These are phyloP conservation scores for Suillus weaverae DNA, from an alignment of 768 basidiomycete species.

Conservation along the genomic window DNA sequence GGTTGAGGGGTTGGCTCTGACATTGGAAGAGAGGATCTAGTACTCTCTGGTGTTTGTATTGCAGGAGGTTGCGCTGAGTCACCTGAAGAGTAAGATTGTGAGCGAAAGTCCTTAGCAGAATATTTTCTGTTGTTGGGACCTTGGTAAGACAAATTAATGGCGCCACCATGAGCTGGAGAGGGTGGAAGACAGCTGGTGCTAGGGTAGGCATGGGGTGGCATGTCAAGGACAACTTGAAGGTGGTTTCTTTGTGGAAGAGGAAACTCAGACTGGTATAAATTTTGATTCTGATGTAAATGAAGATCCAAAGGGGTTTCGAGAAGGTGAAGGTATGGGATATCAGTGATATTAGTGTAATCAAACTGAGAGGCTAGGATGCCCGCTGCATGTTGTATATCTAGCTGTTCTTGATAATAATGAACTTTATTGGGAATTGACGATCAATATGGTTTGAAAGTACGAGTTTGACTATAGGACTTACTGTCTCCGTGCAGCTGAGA, in stretches of 20 bases:
- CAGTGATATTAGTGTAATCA: conserved; percentile 45
- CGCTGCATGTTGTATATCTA: conserved; percentile 49
- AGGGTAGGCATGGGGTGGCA: conserved; percentile 40
- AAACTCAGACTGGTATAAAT: conserved; percentile 45
- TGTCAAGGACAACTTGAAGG: conserved; percentile 44
- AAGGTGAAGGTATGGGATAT: conserved; percentile 39
- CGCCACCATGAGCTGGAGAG: conserved; percentile 22
- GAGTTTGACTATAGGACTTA: conserved; percentile 50
- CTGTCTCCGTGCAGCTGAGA: conserved; percentile 50
- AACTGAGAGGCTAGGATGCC: conserved; percentile 52
- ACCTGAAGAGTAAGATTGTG: conserved; percentile 39
- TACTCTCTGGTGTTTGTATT: conserved; percentile 21
- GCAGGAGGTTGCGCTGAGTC: conserved; percentile 24
- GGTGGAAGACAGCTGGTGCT: conserved; percentile 45
- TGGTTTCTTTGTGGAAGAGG: conserved; percentile 47
- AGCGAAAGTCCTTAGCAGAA: conserved; percentile 39
- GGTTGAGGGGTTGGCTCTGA: conserved; percentile 47
- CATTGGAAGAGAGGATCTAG: conserved; percentile 37
- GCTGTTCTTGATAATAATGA: conserved; percentile 54
- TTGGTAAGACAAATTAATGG: conserved; percentile 21
- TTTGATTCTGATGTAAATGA: conserved; percentile 36
- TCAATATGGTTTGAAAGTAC: conserved; percentile 40
- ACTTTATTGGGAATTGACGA: conserved; percentile 57
- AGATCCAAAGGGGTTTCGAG: conserved; percentile 46
- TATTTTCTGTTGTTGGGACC: conserved; percentile 29